Percentiles rank a stretch among this genome's conserved stretches.
phyloP scores from a whole-genome alignment of 352 stramenopile genomes.

The Pythium myriotylum region DNA sequence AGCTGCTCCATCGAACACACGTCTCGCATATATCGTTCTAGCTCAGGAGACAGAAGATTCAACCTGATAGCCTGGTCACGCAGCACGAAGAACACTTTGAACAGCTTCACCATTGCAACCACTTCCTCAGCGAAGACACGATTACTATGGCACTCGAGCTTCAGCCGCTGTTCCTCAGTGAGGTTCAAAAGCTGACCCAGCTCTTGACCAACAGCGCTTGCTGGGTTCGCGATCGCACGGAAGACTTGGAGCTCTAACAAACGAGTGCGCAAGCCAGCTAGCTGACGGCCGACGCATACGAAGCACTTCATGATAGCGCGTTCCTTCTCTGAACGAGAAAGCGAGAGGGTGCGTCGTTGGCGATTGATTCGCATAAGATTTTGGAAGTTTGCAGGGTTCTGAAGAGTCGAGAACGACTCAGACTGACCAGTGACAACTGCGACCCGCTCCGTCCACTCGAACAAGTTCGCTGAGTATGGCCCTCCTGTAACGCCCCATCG shows the following conservation, averaged over 20 bases:
- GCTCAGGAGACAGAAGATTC: constrained; percentile 63
- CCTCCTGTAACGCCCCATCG: constrained; percentile 62
- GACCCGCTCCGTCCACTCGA: constrained; percentile 65
- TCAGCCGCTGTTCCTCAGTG: constrained; percentile 53
- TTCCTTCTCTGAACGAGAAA: constrained; percentile 49
- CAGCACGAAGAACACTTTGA: constrained; percentile 81
- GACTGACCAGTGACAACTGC: constrained; percentile 66
- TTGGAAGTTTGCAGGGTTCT: constrained; percentile 71
- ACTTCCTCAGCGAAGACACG: constrained; percentile 69
- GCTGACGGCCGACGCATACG: constrained; percentile 51
- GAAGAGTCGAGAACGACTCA: constrained; percentile 67
- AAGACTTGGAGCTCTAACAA: constrained; percentile 73
- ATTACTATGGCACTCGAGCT: constrained; percentile 64
- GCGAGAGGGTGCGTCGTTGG: constrained; percentile 59
- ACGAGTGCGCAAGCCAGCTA: constrained; percentile 53
- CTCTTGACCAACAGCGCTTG: constrained; percentile 44
- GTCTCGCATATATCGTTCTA: constrained; percentile 74
- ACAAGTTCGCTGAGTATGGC: constrained; percentile 19
- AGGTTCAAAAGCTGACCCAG: constrained; percentile 54
- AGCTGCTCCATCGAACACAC: constrained; percentile 75
- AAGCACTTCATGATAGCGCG: constrained; percentile 67
- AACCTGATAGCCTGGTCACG: constrained; percentile 67
- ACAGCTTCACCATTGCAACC: constrained; percentile 63
- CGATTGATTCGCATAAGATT: constrained; percentile 75
- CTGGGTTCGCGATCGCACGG: constrained; percentile 40